Conservation (phyloP, 768 basidiomycete species). For the Lyophyllum atratum region DNA sequence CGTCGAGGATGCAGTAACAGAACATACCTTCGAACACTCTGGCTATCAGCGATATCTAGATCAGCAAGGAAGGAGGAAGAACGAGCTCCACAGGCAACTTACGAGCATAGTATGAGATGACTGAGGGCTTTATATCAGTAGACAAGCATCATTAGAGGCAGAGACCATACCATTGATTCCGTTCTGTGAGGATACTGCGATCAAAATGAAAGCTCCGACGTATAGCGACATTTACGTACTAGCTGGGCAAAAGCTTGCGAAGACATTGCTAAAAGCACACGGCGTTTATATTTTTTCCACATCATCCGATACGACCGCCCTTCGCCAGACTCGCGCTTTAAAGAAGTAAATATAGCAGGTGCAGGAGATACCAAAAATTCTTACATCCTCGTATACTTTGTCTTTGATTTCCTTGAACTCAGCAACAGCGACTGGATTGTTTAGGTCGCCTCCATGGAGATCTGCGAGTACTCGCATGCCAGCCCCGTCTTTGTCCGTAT, state of each 20-base stretch:
- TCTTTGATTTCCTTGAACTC: conserved; percentile 93
- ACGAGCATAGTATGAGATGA: conserved; percentile 95
- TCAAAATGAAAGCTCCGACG: background rate
- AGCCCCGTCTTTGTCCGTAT: conserved; percentile 79
- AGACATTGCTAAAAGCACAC: conserved; percentile 92
- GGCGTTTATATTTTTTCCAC: conserved; percentile 85
- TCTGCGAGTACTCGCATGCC: conserved; percentile 88
- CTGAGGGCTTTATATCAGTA: conserved; percentile 37
- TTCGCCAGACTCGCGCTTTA: conserved; percentile 74
- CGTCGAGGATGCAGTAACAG: background rate
- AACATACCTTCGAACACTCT: conserved; percentile 86
- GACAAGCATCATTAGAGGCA: conserved; percentile 6
- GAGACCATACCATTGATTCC: conserved; percentile 80
- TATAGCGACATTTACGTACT: conserved; percentile 45
- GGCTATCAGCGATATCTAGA: conserved; percentile 41
- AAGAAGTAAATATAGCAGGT: background rate
- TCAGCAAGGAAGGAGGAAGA: background rate
- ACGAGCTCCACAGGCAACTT: conserved; percentile 38
- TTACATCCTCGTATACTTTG: conserved; percentile 68
- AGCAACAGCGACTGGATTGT: conserved; percentile 67
- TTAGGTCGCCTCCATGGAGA: conserved; percentile 79
- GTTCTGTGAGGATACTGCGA: conserved; percentile 58
- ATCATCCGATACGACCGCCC: conserved; percentile 75
- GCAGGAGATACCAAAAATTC: conserved; percentile 10
- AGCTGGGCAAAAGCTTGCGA: conserved; percentile 95